A percentile compares a stretch with the other conserved stretches of the same genome.
These are phyloP conservation scores for Colletotrichum spaethianum DNA, from an alignment of 2,329 filamentous ascomycete genomes.

Conservation along the genomic window DNA sequence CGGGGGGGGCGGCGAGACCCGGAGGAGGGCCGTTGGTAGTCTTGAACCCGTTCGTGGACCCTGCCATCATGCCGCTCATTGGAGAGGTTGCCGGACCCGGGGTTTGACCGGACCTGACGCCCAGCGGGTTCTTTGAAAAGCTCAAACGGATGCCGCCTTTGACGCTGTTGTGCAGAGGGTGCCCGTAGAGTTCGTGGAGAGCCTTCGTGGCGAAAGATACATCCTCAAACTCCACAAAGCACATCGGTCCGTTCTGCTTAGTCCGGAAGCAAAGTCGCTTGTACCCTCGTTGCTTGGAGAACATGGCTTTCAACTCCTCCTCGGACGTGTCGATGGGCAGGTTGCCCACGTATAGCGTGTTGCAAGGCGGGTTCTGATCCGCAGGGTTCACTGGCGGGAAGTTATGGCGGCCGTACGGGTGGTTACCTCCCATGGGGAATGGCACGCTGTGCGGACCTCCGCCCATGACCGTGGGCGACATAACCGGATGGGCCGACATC, in stretches of 20 bases:
- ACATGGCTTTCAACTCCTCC: slow-evolving; percentile 94
- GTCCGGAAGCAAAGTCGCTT: slow-evolving; percentile 95
- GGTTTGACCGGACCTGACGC: slow-evolving; percentile 86
- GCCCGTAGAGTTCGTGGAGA: slow-evolving; percentile 89
- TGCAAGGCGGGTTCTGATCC: slow-evolving; percentile 97
- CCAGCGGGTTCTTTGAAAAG: slow-evolving; percentile 97
- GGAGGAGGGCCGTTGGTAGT: slow-evolving; percentile 84
- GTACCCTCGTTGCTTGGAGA: slow-evolving; percentile 94
- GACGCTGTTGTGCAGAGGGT: slow-evolving; percentile 88
- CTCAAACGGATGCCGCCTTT: slow-evolving; percentile 96
- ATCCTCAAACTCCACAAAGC: slow-evolving; percentile 98
- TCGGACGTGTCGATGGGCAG: slow-evolving; percentile 93
- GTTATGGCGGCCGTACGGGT: slow-evolving; percentile 61
- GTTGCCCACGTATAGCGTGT: slow-evolving; percentile 98
- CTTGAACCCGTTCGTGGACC: slow-evolving; percentile 72
- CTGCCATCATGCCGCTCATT: slow-evolving; percentile 71
- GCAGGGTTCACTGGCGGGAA: slow-evolving; percentile 93
- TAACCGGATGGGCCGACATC: slow-evolving; percentile 61
- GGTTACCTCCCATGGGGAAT: slow-evolving; percentile 51
- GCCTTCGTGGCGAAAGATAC: slow-evolving; percentile 92
- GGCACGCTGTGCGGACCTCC: slow-evolving; percentile 51
- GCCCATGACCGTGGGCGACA: slow-evolving; percentile 70
- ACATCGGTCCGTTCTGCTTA: slow-evolving; percentile 97
- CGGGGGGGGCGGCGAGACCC: slow-evolving; percentile 82
- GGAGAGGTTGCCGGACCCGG: slow-evolving; percentile 60